Percentiles rank a stretch among this genome's conserved stretches.
Conservation (phyloP, 495 filamentous ascomycete genomes). For the Penicillium fimorum region DNA sequence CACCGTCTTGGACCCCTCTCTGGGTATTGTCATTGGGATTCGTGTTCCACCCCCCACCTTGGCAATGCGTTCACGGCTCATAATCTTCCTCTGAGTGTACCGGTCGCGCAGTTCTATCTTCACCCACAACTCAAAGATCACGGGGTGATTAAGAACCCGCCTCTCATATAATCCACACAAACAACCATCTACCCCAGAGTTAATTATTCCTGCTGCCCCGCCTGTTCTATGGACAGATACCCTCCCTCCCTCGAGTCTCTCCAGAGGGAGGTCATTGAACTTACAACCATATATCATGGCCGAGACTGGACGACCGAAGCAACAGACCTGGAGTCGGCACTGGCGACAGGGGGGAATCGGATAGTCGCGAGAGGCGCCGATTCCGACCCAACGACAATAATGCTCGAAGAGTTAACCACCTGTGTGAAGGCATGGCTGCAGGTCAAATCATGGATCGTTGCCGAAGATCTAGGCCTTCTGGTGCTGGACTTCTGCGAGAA, state of each 20-base stretch:
- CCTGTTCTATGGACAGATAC: conserved; percentile 14
- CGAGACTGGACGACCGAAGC: conserved; percentile 6
- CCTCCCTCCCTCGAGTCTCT: conserved; percentile 10
- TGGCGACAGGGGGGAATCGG: not conserved
- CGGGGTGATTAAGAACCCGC: not conserved
- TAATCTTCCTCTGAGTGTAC: not conserved
- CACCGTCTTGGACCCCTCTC: not conserved
- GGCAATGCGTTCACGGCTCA: conserved; percentile 4
- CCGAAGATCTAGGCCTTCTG: conserved; percentile 19
- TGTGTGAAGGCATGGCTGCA: conserved; percentile 8
- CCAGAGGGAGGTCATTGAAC: not conserved
- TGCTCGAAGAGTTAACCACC: conserved; percentile 2
- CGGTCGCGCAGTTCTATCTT: not conserved
- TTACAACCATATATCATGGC: conserved; percentile 8
- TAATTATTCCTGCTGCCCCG: not conserved
- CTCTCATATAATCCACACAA: not conserved
- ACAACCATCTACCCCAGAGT: not conserved
- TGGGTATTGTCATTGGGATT: conserved; percentile 5
- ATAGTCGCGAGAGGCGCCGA: not conserved
- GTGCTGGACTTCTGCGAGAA: conserved; percentile 21
- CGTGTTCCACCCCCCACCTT: not conserved
- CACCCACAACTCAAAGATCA: not conserved
- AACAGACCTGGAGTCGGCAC: conserved; percentile 1
- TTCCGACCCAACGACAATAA: conserved; percentile 2
- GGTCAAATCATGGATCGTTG: conserved; percentile 12